Conservation (phyloP, 1,139 yeast species). For the Kurtzmaniella natalensis region DNA sequence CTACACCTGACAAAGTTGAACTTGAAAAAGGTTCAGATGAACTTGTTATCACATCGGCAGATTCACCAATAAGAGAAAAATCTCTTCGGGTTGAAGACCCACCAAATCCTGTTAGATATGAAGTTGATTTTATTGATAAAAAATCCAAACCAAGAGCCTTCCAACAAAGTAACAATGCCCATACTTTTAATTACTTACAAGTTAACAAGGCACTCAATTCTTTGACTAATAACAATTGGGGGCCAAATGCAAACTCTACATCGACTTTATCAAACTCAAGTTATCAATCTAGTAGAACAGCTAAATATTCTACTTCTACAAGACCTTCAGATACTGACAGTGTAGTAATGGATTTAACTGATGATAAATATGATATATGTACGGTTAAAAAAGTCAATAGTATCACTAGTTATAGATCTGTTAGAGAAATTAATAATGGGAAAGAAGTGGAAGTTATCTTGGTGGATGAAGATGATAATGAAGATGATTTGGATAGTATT, state of each 20-base stretch:
- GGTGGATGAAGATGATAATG: conserved; percentile 35
- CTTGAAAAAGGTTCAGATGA: too few relatives aligned
- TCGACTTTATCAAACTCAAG: conserved; percentile 16
- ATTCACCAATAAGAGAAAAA: conserved; percentile 1
- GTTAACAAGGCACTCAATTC: conserved; percentile 7
- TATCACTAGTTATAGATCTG: conserved; percentile 33
- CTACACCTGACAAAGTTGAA: too few relatives aligned
- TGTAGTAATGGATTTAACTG: conserved; percentile 40
- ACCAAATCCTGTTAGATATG: conserved; percentile 34
- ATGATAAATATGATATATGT: conserved; percentile 36
- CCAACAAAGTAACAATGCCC: not conserved
- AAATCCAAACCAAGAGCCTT: not conserved
- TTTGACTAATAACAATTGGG: conserved; percentile 1
- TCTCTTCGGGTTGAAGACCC: conserved; percentile 29
- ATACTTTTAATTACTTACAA: conserved; percentile 4
- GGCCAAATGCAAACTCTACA: not conserved
- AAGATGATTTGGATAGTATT: conserved; percentile 35
- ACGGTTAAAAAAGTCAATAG: conserved; percentile 33
- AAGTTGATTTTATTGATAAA: conserved; percentile 37
- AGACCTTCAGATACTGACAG: conserved; percentile 33
- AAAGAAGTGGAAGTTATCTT: conserved; percentile 44
- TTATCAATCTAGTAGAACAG: conserved; percentile 28
- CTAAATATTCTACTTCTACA: conserved; percentile 14
- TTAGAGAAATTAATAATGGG: conserved; percentile 39
- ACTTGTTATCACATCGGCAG: too few relatives aligned